Evolutionary conservation across 75 land plant genomes (phyloP).

Genomic region (Larix kaempferi): DNA sequence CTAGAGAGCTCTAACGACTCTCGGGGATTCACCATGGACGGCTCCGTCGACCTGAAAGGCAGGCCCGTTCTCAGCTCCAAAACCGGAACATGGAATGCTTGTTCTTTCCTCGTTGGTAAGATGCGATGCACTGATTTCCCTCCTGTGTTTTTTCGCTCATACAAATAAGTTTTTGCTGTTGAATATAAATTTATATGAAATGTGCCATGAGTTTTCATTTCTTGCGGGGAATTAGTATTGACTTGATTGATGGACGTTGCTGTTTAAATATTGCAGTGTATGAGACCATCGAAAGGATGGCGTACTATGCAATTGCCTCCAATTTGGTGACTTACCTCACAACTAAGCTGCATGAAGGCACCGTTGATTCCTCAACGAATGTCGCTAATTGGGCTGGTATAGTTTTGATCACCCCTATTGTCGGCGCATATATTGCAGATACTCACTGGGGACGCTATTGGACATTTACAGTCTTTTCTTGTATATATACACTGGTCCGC

Average conservation of each 20-base stretch:
- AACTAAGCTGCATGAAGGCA: constrained; percentile 43
- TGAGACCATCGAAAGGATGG: constrained; percentile 60
- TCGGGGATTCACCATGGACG: constrained; percentile 10
- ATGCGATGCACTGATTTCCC: background rate
- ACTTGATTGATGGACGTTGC: background rate
- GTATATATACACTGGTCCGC: constrained; percentile 38
- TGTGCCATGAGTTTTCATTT: too few species aligned
- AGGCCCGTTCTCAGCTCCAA: constrained; percentile 19
- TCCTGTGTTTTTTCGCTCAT: too few species aligned
- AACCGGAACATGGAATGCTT: constrained; percentile 37
- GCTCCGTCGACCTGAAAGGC: constrained; percentile 34
- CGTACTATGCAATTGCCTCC: constrained; percentile 54
- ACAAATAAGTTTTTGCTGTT: too few species aligned
- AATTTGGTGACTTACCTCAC: constrained; percentile 57
- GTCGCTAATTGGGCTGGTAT: constrained; percentile 75
- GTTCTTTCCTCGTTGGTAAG: constrained; percentile 28
- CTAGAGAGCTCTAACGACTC: too few species aligned
- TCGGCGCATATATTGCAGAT: constrained; percentile 67
- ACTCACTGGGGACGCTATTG: constrained; percentile 55
- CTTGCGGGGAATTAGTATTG: background rate
- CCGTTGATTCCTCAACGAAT: constrained; percentile 43
- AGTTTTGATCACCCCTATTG: constrained; percentile 55
- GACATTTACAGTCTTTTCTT: constrained; percentile 54
- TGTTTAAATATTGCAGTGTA: constrained; percentile 16
- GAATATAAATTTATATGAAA: too few species aligned